Percentiles rank a stretch among this genome's conserved stretches.
Evolutionary conservation across 345 rosid genomes (phyloP).

Genomic region (Acer saccharum): DNA sequence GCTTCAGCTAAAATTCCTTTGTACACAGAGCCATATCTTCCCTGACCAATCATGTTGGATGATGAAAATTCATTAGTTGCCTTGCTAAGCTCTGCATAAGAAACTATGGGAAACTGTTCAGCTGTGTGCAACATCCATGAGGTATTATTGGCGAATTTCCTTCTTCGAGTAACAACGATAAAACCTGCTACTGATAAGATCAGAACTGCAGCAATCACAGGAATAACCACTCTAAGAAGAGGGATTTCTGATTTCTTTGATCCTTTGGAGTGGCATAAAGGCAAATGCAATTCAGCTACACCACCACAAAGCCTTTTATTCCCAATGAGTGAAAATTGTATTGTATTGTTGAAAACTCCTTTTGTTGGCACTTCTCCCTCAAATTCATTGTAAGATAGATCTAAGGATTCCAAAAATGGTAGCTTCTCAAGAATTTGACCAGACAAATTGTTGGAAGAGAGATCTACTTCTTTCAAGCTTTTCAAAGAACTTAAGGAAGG

Average conservation of each 20-base stretch:
- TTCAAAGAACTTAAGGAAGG: slow-evolving; percentile 15
- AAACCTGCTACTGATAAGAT: neutral
- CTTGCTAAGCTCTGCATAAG: neutral
- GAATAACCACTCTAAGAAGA: neutral
- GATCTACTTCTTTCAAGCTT: slow-evolving; percentile 11
- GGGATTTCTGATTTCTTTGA: slow-evolving; percentile 6
- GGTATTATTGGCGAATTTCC: neutral
- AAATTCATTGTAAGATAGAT: slow-evolving; percentile 20
- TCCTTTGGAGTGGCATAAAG: neutral
- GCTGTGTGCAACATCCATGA: neutral
- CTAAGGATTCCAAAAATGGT: neutral
- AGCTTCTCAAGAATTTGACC: slow-evolving; percentile 16
- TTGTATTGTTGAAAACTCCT: slow-evolving; percentile 16
- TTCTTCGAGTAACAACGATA: neutral
- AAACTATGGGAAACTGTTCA: neutral
- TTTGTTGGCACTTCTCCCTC: slow-evolving; percentile 23
- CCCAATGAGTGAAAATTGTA: slow-evolving; percentile 6
- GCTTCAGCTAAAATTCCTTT: slow-evolving; percentile 28
- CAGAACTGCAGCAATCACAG: neutral
- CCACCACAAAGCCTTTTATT: slow-evolving; percentile 21
- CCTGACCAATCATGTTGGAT: slow-evolving; percentile 28
- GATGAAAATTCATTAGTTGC: slow-evolving; percentile 34
- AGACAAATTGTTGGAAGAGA: slow-evolving; percentile 20
- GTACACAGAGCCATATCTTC: slow-evolving; percentile 28
- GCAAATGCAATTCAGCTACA: slow-evolving; percentile 13